These are phyloP conservation scores for Uncinocarpus reesii DNA, from an alignment of 2,329 filamentous ascomycete genomes.

Conservation along the genomic window DNA sequence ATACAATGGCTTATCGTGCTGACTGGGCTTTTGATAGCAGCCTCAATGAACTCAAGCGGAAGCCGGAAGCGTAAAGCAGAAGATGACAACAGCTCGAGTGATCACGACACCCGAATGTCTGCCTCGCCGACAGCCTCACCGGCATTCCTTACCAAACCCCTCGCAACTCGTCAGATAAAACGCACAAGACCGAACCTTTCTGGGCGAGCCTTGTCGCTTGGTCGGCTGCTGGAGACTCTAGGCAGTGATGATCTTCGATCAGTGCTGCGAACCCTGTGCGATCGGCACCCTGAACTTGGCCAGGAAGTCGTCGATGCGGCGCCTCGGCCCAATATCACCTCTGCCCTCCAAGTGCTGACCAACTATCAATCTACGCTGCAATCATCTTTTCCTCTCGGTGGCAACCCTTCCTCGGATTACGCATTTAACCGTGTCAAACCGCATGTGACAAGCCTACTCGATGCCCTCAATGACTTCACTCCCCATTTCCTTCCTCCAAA, in stretches of 20 bases:
- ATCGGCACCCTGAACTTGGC: constrained; percentile 74
- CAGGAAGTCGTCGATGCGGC: constrained; percentile 74
- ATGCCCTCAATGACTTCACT: constrained; percentile 87
- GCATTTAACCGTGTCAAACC: constrained; percentile 87
- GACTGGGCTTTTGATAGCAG: constrained; percentile 18
- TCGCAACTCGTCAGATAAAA: constrained; percentile 60
- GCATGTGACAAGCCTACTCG: constrained; percentile 66
- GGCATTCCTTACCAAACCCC: constrained; percentile 57
- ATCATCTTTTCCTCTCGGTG: constrained; percentile 72
- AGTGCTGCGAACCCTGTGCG: constrained; percentile 83
- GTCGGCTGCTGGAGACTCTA: constrained; percentile 85
- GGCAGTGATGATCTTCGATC: constrained; percentile 73
- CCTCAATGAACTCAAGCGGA: constrained; percentile 33
- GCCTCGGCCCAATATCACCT: constrained; percentile 73
- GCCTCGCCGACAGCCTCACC: constrained; percentile 79
- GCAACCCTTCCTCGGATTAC: constrained; percentile 78
- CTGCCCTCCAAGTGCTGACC: constrained; percentile 67
- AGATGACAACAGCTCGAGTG: constrained; percentile 45
- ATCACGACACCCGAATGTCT: constrained; percentile 73
- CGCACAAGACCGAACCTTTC: constrained; percentile 57
- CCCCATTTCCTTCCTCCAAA: constrained; percentile 89
- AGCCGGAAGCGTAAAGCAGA: constrained; percentile 81
- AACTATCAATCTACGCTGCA: constrained; percentile 73
- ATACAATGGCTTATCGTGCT: constrained; percentile 6
- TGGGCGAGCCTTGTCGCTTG: constrained; percentile 54